Conservation (phyloP, 192 early-diverging fungal genomes). For the Coemansia sp. region DNA sequence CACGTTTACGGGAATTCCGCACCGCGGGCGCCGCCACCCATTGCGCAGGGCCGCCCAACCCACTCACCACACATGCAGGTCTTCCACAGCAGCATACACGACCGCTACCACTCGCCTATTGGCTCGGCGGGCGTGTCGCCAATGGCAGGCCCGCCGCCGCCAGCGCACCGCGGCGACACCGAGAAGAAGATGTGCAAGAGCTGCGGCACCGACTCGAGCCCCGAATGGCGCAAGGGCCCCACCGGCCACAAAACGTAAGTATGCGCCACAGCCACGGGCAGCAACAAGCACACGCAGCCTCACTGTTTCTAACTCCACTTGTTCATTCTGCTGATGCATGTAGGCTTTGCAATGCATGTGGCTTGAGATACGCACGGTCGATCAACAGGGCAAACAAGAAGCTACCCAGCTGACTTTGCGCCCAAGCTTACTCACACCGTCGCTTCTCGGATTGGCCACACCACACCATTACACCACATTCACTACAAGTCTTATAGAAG, state of each 20-base stretch:
- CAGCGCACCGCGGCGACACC: constrained; percentile 20
- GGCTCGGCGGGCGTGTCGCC: constrained; percentile 37
- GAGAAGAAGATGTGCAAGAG: constrained; percentile 55
- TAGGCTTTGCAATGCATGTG: constrained; percentile 59
- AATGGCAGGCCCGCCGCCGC: constrained; percentile 22
- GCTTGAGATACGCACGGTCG: constrained; percentile 54
- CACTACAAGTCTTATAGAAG: not conserved
- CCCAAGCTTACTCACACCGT: not conserved
- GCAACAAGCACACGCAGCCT: not conserved
- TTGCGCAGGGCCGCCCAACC: constrained; percentile 12
- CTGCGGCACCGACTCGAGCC: constrained; percentile 57
- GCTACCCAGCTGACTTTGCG: constrained; percentile 16
- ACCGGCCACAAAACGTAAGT: constrained; percentile 60
- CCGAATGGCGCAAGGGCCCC: constrained; percentile 59
- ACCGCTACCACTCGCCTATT: constrained; percentile 45
- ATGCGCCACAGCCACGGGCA: not conserved
- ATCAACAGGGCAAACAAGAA: constrained; percentile 52
- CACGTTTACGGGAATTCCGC: constrained; percentile 7
- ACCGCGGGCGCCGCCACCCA: constrained; percentile 23
- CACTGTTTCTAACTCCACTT: constrained; percentile 1
- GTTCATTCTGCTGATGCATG: constrained; percentile 1
- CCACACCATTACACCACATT: not conserved
- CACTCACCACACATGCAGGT: constrained; percentile 31
- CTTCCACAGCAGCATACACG: constrained; percentile 19
- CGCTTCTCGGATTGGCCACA: not conserved